A percentile compares a stretch with the other conserved stretches of the same genome.
phyloP scores from a whole-genome alignment of 2,329 filamentous ascomycete genomes.

The Aspergillus arachidicola region DNA sequence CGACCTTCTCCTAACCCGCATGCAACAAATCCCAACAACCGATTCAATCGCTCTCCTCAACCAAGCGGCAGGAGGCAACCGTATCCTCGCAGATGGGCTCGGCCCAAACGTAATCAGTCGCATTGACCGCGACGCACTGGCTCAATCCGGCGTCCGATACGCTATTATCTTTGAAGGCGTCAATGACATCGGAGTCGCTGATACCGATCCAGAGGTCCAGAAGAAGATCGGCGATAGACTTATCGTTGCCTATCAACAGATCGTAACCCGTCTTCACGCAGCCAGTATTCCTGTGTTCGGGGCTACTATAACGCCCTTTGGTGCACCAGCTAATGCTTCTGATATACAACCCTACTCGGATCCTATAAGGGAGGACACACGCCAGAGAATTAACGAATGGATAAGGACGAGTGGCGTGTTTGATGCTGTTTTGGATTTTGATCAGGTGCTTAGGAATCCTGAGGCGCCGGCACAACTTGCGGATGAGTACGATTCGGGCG shows the following conservation, averaged over 20 bases:
- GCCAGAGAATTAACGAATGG: constrained; percentile 63
- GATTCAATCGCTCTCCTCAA: constrained; percentile 61
- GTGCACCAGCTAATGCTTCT: constrained; percentile 35
- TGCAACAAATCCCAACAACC: constrained; percentile 52
- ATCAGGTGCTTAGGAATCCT: constrained; percentile 57
- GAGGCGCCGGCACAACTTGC: constrained; percentile 53
- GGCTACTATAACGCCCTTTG: constrained; percentile 69
- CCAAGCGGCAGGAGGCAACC: constrained; percentile 70
- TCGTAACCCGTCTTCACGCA: constrained; percentile 57
- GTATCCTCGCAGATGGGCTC: constrained; percentile 62
- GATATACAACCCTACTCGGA: constrained; percentile 56
- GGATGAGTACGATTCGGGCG: constrained; percentile 59
- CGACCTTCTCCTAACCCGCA: constrained; percentile 56
- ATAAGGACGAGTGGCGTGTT: constrained; percentile 61
- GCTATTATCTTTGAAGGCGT: constrained; percentile 70
- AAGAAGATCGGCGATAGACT: constrained; percentile 52
- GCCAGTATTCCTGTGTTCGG: constrained; percentile 61
- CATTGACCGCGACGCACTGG: constrained; percentile 66
- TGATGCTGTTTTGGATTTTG: constrained; percentile 66
- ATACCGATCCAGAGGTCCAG: constrained; percentile 50
- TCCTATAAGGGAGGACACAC: constrained; percentile 57
- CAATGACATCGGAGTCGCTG: constrained; percentile 65
- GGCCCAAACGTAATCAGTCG: constrained; percentile 64
- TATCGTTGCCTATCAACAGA: constrained; percentile 61
- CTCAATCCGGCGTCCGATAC: constrained; percentile 60